Evolutionary conservation across 176 grass and related monocot genomes (phyloP).

Genomic region (Aegilops bicornis): DNA sequence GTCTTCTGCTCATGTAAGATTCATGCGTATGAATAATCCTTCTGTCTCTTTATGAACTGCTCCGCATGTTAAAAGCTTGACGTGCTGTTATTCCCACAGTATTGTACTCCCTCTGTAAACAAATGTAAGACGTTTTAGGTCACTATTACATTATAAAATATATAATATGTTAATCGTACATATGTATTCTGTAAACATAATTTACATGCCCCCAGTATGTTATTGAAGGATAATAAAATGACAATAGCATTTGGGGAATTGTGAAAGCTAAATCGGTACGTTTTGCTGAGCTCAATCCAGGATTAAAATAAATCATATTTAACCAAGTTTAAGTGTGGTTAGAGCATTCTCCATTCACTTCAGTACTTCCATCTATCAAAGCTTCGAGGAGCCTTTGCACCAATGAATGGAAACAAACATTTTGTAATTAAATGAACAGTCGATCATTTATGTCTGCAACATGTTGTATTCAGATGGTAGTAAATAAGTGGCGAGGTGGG

Average conservation of each 20-base stretch:
- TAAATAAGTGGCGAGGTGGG: too few relatives aligned
- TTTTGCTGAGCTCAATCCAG: neutral
- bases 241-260: neutral
- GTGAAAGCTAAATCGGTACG: neutral
- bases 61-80: neutral
- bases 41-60: constrained; percentile 10
- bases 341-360: too few relatives aligned
- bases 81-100: neutral
- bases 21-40: neutral
- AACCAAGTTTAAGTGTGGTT: neutral
- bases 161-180: neutral
- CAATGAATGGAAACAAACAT: too few relatives aligned
- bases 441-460: too few relatives aligned
- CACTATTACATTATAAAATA: neutral
- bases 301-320: neutral
- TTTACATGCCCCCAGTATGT: neutral
- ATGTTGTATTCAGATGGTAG: too few relatives aligned
- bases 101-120: neutral
- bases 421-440: too few relatives aligned
- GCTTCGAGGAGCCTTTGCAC: too few relatives aligned
- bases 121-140: too few relatives aligned
- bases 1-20: neutral
- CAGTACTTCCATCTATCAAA: too few relatives aligned
- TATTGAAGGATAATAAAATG: constrained; percentile 1
- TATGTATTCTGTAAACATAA: neutral